Conservation (phyloP, 192 early-diverging fungal genomes). For the Gamsiella multidivaricata region DNA sequence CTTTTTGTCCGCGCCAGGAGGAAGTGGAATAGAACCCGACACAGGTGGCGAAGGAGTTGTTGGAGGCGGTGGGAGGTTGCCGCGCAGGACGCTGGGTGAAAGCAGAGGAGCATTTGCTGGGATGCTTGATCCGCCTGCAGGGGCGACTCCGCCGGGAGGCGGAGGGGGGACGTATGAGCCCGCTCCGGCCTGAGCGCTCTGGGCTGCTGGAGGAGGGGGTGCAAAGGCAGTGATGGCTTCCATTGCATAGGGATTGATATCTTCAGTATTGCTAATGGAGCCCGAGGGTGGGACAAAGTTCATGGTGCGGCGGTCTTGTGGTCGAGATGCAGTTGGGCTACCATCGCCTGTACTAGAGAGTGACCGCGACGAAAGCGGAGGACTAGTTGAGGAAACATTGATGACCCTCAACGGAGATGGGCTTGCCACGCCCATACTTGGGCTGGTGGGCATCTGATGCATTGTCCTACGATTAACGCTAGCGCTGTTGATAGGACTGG, state of each 20-base stretch:
- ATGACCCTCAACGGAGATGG: constrained; percentile 40
- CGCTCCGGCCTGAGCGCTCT: neutral
- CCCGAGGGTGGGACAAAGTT: constrained; percentile 6
- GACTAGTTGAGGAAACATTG: constrained; percentile 32
- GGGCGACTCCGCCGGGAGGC: neutral
- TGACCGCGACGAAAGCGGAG: constrained; percentile 14
- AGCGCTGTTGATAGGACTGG: constrained; percentile 14
- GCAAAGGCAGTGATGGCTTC: constrained; percentile 22
- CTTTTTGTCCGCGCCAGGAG: constrained; percentile 8
- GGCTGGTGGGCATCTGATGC: constrained; percentile 25
- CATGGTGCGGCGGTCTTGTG: constrained; percentile 7
- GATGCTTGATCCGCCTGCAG: neutral
- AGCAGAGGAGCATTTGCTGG: neutral
- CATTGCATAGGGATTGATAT: constrained; percentile 34
- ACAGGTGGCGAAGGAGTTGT: constrained; percentile 9
- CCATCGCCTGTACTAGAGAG: neutral
- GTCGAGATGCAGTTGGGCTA: neutral
- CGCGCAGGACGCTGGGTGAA: constrained; percentile 2
- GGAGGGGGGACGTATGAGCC: constrained; percentile 8
- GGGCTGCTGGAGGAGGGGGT: neutral
- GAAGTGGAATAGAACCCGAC: constrained; percentile 12
- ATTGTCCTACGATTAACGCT: constrained; percentile 20
- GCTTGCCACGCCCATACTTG: neutral
- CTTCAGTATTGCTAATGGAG: neutral
- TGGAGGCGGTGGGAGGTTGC: constrained; percentile 28